Base-by-base conservation (phyloP, 192 early-diverging fungal genomes). In the Gigaspora rosea region DNA sequence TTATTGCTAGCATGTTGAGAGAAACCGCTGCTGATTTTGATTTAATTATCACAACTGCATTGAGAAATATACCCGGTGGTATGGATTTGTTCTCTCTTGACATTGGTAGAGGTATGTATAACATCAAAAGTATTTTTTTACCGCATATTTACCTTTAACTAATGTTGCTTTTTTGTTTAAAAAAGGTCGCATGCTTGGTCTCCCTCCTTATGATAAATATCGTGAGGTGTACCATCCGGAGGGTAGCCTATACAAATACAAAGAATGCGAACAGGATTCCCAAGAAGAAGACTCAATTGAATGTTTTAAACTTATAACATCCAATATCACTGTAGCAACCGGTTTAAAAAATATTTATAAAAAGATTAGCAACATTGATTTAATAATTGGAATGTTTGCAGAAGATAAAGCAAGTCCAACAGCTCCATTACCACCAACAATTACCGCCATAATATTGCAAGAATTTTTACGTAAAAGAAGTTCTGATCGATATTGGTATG, bases 401-500 rank as follows among this genome's bases (percentile, higher is more conserved):
- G 67, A 69, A 50, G 67, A 69, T 0, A 69, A 27, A 69, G 27
- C 20, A 62, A 7, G 16, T 13, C 11, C 67, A 46, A 69, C 18
- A 27, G 10, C 12, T 27, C 67, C 67, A 69, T n/a, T 69, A 9
- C 67, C 67, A 2, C 67, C 67, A 49, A 69, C 67, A 12, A 69
- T 69, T 22, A 0, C 67, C 3, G 46, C 35, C 20, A 69, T 69
- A 46, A 10, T 69, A 13, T 16, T 13, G 20, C n/a, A 16, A 13
- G 67, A 69, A 69, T 69, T 69, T 46, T 18, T n/a, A 50, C 35
- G 2, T 32, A 69, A 69, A 50, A 33, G 67, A 41, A 10, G 7
- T 2, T 13, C 16, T 49, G 67, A 69, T 69, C 35, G 67, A 50
- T 69, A 50, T 46, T 69, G 67, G 67, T 69, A 69, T 50, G 67